Conservation (phyloP, 331 rosid genomes). For the Ulmus americana region DNA sequence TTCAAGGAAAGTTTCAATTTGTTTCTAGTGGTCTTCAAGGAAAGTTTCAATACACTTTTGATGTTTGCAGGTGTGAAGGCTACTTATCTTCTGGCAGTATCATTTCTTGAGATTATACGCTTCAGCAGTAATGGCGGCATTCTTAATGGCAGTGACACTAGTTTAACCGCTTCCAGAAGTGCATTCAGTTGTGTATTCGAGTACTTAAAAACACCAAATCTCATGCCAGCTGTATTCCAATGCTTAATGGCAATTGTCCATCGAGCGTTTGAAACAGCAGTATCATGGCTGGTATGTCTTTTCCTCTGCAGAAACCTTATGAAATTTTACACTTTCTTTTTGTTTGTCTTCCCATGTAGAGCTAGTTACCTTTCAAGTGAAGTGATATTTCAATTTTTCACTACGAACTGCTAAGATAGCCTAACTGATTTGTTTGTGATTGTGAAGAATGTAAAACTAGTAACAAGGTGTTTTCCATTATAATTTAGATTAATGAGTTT, state of each 20-base stretch:
- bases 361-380: background rate
- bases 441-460: background rate
- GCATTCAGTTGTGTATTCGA: slow-evolving; percentile 93
- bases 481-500: background rate
- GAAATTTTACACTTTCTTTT: background rate
- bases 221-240: slow-evolving; percentile 93
- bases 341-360: background rate
- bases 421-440: background rate
- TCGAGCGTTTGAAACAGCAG: slow-evolving; percentile 83
- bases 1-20: too few species aligned
- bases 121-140: slow-evolving; percentile 95
- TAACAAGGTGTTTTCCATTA: background rate
- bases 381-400: background rate
- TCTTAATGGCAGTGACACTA: slow-evolving; percentile 64
- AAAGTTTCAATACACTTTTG: background rate
- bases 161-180: slow-evolving; percentile 61
- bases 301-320: slow-evolving; percentile 7
- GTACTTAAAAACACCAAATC: slow-evolving; percentile 91
- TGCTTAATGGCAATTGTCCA: slow-evolving; percentile 87
- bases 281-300: slow-evolving; percentile 78
- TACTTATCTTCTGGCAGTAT: slow-evolving; percentile 97
- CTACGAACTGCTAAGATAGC: background rate
- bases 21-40: too few species aligned
- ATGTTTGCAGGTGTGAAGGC: slow-evolving; percentile 79
- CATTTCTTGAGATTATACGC: slow-evolving; percentile 91